These are phyloP conservation scores for Suhomyces bolitotheri DNA, from an alignment of 1,139 yeast genomes.

Conservation along the genomic window DNA sequence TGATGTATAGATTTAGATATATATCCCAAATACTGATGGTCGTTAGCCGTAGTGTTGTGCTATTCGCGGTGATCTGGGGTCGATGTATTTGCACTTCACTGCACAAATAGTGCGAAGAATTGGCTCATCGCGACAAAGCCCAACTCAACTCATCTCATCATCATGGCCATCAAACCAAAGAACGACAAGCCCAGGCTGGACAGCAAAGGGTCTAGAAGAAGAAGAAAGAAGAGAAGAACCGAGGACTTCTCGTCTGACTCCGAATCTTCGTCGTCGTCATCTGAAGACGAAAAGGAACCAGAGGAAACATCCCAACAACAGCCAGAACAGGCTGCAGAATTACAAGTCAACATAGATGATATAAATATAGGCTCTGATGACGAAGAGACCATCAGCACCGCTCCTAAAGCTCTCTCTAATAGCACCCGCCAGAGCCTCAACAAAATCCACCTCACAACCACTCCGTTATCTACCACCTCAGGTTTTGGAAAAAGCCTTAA, in stretches of 20 bases:
- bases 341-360: conserved; percentile 34
- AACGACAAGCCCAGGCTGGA: conserved; percentile 15
- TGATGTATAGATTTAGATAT: too few species aligned
- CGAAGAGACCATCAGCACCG: conserved; percentile 24
- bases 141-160: too few species aligned
- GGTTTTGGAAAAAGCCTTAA: conserved; percentile 18
- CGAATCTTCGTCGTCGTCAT: conserved; percentile 47
- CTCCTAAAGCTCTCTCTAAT: conserved; percentile 22
- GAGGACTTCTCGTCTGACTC: conserved; percentile 54
- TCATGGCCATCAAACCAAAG: conserved; percentile 17
- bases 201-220: conserved; percentile 32
- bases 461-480: conserved; percentile 23
- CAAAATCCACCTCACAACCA: conserved; percentile 29
- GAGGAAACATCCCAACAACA: conserved; percentile 4
- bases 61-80: too few species aligned
- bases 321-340: conserved; percentile 9
- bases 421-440: conserved; percentile 27
- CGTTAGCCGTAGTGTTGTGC: too few species aligned
- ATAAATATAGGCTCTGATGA: conserved; percentile 41
- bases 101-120: too few species aligned
- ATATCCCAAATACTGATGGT: too few species aligned
- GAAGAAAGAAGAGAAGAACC: conserved; percentile 80
- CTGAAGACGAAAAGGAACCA: conserved; percentile 21
- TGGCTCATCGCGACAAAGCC: too few species aligned
- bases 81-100: too few species aligned